phyloP scores from a whole-genome alignment of 1,284 basidiomycete genomes.

The Wallemia hederae region DNA sequence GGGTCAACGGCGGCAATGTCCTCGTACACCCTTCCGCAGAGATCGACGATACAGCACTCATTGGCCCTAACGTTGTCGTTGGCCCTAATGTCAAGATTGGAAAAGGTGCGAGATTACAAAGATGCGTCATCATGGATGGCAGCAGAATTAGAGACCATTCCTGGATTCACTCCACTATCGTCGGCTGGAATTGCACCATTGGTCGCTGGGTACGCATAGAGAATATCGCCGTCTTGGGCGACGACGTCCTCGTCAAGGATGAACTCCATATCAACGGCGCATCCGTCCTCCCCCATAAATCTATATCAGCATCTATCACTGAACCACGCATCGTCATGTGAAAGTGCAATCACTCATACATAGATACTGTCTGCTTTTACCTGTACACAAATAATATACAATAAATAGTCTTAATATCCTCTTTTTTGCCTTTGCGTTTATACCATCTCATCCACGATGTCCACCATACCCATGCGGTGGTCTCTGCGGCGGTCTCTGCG shows the following conservation, averaged over 20 bases:
- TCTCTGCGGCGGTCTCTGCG: background rate
- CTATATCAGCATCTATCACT: conserved; percentile 2
- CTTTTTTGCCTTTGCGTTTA: too few relatives aligned
- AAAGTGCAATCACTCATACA: background rate
- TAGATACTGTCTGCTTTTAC: background rate
- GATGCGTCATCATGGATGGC: conserved; percentile 23
- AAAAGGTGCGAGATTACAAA: conserved; percentile 22
- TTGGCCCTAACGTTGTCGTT: conserved; percentile 25
- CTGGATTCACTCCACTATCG: conserved; percentile 23
- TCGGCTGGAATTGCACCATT: conserved; percentile 24
- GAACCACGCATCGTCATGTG: background rate
- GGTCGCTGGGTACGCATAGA: conserved; percentile 23
- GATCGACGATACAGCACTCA: conserved; percentile 14
- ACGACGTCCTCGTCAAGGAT: conserved; percentile 25
- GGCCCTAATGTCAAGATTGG: conserved; percentile 23
- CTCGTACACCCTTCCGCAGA: conserved; percentile 19
- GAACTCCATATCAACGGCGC: conserved; percentile 24
- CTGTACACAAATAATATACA: background rate
- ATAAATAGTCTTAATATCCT: background rate
- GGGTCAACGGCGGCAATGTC: conserved; percentile 22
- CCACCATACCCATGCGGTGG: background rate
- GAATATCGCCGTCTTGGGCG: conserved; percentile 23
- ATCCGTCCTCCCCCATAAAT: conserved; percentile 22
- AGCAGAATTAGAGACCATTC: conserved; percentile 22
- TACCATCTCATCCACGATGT: too few relatives aligned